Base-by-base conservation (phyloP, 2,329 filamentous ascomycete genomes). In the Simplicillium aogashimaense region DNA sequence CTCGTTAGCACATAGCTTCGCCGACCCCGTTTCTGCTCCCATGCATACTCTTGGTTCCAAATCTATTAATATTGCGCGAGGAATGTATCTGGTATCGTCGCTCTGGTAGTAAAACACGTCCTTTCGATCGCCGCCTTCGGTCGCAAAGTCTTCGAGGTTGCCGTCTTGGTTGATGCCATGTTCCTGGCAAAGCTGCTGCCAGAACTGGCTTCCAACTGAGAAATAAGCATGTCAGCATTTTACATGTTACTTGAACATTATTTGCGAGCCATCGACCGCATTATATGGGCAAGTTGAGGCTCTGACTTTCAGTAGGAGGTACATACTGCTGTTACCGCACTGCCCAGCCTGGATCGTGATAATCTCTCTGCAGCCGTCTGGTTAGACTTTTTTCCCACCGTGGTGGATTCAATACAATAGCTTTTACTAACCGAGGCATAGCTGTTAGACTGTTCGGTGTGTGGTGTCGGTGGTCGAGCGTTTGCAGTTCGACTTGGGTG, bases 91-190 rank as follows among this genome's bases (percentile, higher is more conserved):
- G 43, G 92, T 98, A 60, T 98, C 92, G 70, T 98, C 92, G 58
- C 89, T 97, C 73, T 94, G 90, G 69, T 97, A 98, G 75, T 95
- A 97, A 68, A 97, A 97, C 45, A 98, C 92, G 65, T 98, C 92
- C 63, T 98, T 98, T 53, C 92, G 83, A 66, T 98, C 92, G 50
- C 90, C 89, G 57, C 92, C 92, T 63, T 97, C 92, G 37, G 88
- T 95, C 57, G 92, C 92, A 68, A 95, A 95, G 62, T 95, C 89
- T 60, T 95, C 89, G 43, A 98, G 76, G 60, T 97, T 97, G 43
- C 92, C 92, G 65, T 97, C 88, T 59, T 92, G 87, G 56, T 84
- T 95, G 67, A 98, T 98, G 46, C 94, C 92, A 60, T 98, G 92
- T 66, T 98, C 92, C 60, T 90, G 84, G 64, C 92, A 98, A 45